These are phyloP conservation scores for Fusarium napiforme DNA, from an alignment of 2,329 filamentous ascomycete genomes.

Conservation along the genomic window DNA sequence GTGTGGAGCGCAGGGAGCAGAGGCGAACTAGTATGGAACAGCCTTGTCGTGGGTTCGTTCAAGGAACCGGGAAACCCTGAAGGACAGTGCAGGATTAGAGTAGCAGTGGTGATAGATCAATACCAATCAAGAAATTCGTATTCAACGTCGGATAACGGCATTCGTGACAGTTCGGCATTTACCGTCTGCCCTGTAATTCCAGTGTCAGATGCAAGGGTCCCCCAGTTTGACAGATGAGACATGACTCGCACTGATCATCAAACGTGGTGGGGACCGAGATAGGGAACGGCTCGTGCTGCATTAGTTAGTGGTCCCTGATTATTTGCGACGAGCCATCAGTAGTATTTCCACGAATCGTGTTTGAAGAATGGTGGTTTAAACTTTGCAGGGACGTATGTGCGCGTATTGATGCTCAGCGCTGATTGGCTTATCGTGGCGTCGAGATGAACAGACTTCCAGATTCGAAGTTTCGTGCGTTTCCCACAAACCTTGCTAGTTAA, in stretches of 20 bases:
- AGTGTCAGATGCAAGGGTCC: neutral
- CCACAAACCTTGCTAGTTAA: neutral
- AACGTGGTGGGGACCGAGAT: neutral
- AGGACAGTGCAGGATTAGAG: fast-evolving
- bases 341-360: neutral
- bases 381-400: neutral
- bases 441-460: neutral
- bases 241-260: neutral
- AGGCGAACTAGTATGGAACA: neutral
- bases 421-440: neutral
- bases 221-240: neutral
- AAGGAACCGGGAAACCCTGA: neutral
- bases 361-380: neutral
- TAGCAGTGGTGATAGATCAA: neutral
- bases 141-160: no score
- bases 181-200: fast-evolving
- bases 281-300: neutral
- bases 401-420: fast-evolving
- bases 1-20: constrained; percentile 15
- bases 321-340: neutral
- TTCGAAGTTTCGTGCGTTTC: neutral
- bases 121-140: neutral
- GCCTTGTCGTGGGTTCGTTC: neutral
- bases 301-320: neutral
- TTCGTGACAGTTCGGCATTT: neutral